These are phyloP conservation scores for Coemansia sp. DNA, from an alignment of 192 early-diverging fungal genomes.

Conservation along the genomic window DNA sequence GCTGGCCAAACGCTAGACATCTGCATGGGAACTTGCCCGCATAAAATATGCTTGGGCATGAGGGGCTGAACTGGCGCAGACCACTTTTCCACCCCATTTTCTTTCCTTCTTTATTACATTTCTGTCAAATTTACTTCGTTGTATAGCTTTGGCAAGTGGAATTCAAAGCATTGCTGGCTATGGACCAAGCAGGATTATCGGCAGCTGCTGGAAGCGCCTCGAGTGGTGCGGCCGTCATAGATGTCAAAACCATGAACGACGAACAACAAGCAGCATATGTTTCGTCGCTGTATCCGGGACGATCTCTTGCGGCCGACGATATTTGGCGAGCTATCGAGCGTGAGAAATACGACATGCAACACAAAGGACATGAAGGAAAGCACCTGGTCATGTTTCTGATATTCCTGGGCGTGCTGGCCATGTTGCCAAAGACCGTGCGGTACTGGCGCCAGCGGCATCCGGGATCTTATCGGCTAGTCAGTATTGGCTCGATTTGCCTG, in stretches of 20 bases:
- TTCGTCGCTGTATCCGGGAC: constrained; percentile 28
- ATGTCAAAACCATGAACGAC: constrained; percentile 15
- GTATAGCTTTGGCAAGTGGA: not conserved
- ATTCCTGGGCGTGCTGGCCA: constrained; percentile 31
- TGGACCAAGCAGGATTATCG: constrained; percentile 9
- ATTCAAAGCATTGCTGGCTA: not conserved
- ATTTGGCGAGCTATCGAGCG: constrained; percentile 17
- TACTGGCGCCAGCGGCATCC: constrained; percentile 45
- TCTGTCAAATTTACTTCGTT: not conserved
- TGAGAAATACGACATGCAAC: constrained; percentile 34
- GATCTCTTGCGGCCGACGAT: constrained; percentile 24
- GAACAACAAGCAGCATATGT: constrained; percentile 26
- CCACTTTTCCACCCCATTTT: not conserved
- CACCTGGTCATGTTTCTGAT: constrained; percentile 48
- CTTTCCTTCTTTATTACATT: not conserved
- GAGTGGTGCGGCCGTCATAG: not conserved
- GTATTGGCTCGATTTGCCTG: constrained; percentile 43
- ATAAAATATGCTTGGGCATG: not conserved
- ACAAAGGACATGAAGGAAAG: constrained; percentile 38
- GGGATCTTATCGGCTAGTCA: constrained; percentile 40
- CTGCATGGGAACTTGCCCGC: not conserved
- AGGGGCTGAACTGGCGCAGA: no score
- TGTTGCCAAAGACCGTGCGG: constrained; percentile 39
- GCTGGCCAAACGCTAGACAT: constrained; percentile 24
- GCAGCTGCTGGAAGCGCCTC: not conserved